A percentile compares a stretch with the other conserved stretches of the same genome.
Evolutionary conservation across 2,329 filamentous ascomycete genomes (phyloP).

Genomic region (Hortaea sp.): DNA sequence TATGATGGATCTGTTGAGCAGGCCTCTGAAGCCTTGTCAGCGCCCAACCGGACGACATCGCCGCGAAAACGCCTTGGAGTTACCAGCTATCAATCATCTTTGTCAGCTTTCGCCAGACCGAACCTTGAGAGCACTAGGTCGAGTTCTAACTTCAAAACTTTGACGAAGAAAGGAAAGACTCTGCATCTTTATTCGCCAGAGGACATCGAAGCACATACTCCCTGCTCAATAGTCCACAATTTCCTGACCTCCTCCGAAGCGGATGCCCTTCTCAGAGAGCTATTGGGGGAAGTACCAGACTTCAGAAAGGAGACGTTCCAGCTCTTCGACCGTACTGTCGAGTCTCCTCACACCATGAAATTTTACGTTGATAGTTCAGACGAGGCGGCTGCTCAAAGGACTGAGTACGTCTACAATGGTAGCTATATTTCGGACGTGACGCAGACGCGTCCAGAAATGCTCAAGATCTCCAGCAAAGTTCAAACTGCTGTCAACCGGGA

Average conservation of each 20-base stretch:
- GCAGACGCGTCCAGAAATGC: constrained; percentile 63
- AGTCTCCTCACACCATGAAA: constrained; percentile 71
- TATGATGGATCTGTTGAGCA: constrained; percentile 66
- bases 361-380: constrained; percentile 72
- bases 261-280: constrained; percentile 61
- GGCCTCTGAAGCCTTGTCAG: constrained; percentile 48
- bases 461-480: constrained; percentile 58
- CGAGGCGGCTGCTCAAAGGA: constrained; percentile 60
- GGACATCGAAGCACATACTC: constrained; percentile 73
- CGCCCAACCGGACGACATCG: constrained; percentile 12
- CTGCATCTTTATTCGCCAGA: constrained; percentile 72
- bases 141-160: constrained; percentile 19
- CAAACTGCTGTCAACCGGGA: constrained; percentile 67
- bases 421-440: constrained; percentile 65
- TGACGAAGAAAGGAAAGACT: constrained; percentile 70
- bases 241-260: constrained; percentile 67
- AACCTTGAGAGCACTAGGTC: not conserved
- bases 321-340: constrained; percentile 77
- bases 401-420: constrained; percentile 81
- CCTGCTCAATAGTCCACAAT: constrained; percentile 86
- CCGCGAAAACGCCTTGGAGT: constrained; percentile 23
- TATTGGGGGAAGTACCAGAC: constrained; percentile 61
- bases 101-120: constrained; percentile 14
- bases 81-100: constrained; percentile 36
- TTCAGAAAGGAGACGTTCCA: constrained; percentile 69